Evolutionary conservation across 306 rosid genomes (phyloP), one percentile per base, ranked within the genome.

Genomic region (Dryas octopetala): DNA sequence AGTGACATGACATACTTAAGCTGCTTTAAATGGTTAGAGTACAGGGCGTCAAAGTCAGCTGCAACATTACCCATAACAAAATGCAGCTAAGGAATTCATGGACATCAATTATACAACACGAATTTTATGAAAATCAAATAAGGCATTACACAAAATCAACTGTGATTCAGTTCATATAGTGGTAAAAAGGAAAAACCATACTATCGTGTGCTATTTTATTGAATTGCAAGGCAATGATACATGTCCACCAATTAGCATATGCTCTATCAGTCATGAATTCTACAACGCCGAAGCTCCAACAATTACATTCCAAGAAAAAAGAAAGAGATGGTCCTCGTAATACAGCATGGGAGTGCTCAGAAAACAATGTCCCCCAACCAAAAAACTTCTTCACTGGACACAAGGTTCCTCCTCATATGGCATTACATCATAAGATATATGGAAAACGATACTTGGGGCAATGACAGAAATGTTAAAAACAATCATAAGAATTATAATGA

Each of bases 401-500:
- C 83, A 82, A 79, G 85, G 79, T 79, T 80, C 89, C 85, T 83
- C 87, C 80, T 85, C 68, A 75, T 82, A 85, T 66, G 78, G 79
- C 80, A 82, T 60, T 73, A 73, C 68, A 63, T 82, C 91, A 83
- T 86, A 82, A 76, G 78, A 85, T 80, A 83, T 77, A 87, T 74
- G 80, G 77, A 86, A 73, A 85, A 78, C 58, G 79, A 85, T 84
- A 85, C 79, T 76, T 45, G 71, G 62, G 61, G 79, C 83, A 87
- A 76, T 49, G 79, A 79, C 78, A 81, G 78, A 86, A 86, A 90
- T 66, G 84, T 57, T 77, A 74, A 76, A 83, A 88, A 85, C 86
- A 90, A 90, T 88, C 92, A 84, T 83, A 87, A 80, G 89, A 93
- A 91, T 91, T 88, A 85, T 81, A 89, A 83, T 77, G 88, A 91